Percentiles rank a stretch among this genome's conserved stretches.
These are phyloP conservation scores for Plantago elongata DNA, from an alignment of 257 asterid genomes.

Conservation along the genomic window DNA sequence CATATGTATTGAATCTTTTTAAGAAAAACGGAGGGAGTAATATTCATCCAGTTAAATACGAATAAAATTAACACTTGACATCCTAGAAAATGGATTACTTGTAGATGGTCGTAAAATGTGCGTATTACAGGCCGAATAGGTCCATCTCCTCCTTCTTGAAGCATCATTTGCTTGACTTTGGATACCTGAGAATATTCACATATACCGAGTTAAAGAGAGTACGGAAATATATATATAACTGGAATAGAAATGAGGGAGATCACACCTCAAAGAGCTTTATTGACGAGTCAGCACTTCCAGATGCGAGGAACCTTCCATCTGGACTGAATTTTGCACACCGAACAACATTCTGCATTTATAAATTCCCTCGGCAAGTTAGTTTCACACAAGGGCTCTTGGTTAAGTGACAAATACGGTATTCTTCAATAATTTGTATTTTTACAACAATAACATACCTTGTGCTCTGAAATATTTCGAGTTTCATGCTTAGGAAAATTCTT, in stretches of 20 bases:
- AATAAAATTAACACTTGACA: neutral
- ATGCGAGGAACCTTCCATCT: conserved; percentile 84
- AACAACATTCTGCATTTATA: conserved; percentile 48
- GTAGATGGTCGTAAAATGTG: conserved; percentile 73
- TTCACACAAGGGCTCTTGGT: neutral
- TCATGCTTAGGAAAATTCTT: conserved; percentile 76
- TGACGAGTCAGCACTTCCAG: conserved; percentile 85
- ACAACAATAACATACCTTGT: conserved; percentile 52
- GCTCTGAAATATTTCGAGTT: conserved; percentile 70
- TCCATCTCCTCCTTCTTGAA: conserved; percentile 62
- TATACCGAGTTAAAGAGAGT: conserved; percentile 18
- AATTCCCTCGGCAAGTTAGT: neutral
- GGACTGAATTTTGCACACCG: conserved; percentile 88
- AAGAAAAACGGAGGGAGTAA: too few relatives aligned
- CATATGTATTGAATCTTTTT: too few relatives aligned
- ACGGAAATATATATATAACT: conserved; percentile 14
- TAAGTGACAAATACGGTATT: conserved; percentile 10
- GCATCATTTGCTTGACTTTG: conserved; percentile 78
- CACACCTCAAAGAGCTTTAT: conserved; percentile 73
- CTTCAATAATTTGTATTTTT: conserved; percentile 15
- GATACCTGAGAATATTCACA: conserved; percentile 32
- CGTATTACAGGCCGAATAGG: conserved; percentile 61
- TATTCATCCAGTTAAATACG: neutral
- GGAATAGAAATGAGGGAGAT: conserved; percentile 4
- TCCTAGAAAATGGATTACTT: conserved; percentile 37